Evolutionary conservation across 2,329 filamentous ascomycete species (phyloP).

Genomic region (Cercospora sojina): DNA sequence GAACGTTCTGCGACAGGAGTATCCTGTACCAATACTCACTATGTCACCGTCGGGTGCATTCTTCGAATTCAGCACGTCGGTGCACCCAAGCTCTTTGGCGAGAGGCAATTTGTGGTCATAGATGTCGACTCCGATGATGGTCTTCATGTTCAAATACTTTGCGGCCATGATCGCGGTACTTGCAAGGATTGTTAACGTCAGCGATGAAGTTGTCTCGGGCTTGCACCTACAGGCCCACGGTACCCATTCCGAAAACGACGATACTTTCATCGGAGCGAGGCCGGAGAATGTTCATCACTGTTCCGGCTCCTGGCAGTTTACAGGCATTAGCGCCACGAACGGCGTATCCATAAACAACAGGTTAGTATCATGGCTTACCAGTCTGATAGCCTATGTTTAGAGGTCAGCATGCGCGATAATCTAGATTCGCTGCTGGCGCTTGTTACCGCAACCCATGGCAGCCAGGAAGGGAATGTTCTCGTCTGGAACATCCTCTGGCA

Average conservation of each 20-base stretch:
- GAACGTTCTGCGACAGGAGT: background rate
- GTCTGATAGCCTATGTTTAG: background rate
- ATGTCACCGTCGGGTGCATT: slow-evolving; percentile 13
- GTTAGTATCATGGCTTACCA: background rate
- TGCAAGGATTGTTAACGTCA: background rate
- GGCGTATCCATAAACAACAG: background rate
- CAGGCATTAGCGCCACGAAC: background rate
- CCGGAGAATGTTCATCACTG: background rate
- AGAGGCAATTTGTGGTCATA: slow-evolving; percentile 24
- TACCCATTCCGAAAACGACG: slow-evolving; percentile 5
- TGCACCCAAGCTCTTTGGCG: slow-evolving; percentile 22
- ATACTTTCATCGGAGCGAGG: background rate
- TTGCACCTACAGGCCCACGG: slow-evolving; percentile 18
- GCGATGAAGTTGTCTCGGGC: background rate
- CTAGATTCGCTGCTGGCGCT: background rate
- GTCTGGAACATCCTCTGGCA: background rate
- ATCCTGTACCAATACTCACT: background rate
- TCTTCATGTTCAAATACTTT: slow-evolving; percentile 21
- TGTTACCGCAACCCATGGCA: background rate
- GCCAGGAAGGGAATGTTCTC: background rate
- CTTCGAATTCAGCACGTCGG: slow-evolving; percentile 22
- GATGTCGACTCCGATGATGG: slow-evolving; percentile 30
- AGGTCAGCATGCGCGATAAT: background rate
- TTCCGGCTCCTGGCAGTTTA: background rate
- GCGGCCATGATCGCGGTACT: slow-evolving; percentile 26